phyloP scores from a whole-genome alignment of 441 rosid species.

The Arabidopsis hybrid region DNA sequence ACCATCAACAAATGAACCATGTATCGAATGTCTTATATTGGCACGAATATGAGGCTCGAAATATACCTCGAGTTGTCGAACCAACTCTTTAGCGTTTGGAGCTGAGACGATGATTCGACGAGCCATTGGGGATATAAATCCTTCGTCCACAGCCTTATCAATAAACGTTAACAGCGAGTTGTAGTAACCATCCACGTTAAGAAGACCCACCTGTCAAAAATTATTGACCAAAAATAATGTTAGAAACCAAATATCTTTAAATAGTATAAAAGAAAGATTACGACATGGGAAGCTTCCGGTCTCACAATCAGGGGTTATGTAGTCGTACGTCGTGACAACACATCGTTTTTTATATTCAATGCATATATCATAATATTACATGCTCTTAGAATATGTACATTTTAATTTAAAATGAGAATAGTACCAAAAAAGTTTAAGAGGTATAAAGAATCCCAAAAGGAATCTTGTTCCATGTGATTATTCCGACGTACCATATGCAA shows the following conservation, averaged over 20 bases:
- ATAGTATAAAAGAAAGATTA: slow-evolving; percentile 26
- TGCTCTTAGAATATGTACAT: slow-evolving; percentile 26
- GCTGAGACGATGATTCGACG: slow-evolving; percentile 92
- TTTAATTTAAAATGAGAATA: not conserved
- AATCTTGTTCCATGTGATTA: slow-evolving; percentile 41
- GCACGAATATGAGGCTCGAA: too few species aligned
- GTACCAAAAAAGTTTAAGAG: not conserved
- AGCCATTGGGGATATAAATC: slow-evolving; percentile 79
- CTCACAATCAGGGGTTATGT: slow-evolving; percentile 49
- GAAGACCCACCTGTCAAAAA: slow-evolving; percentile 80
- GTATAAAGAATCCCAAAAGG: slow-evolving; percentile 36
- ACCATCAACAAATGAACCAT: not conserved
- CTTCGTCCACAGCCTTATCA: slow-evolving; percentile 96
- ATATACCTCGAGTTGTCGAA: slow-evolving; percentile 70
- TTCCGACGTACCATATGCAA: slow-evolving; percentile 43
- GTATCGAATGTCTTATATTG: not conserved
- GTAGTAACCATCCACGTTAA: slow-evolving; percentile 96
- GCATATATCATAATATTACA: slow-evolving; percentile 29
- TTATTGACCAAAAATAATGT: slow-evolving; percentile 28
- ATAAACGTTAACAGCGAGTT: slow-evolving; percentile 82
- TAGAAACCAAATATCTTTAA: not conserved
- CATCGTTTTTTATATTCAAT: slow-evolving; percentile 32
- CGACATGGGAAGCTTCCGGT: slow-evolving; percentile 50
- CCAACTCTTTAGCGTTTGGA: slow-evolving; percentile 73
- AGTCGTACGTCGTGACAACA: slow-evolving; percentile 45